These are phyloP conservation scores for Linderniella brevidens DNA, from an alignment of 257 asterid species.

Conservation along the genomic window DNA sequence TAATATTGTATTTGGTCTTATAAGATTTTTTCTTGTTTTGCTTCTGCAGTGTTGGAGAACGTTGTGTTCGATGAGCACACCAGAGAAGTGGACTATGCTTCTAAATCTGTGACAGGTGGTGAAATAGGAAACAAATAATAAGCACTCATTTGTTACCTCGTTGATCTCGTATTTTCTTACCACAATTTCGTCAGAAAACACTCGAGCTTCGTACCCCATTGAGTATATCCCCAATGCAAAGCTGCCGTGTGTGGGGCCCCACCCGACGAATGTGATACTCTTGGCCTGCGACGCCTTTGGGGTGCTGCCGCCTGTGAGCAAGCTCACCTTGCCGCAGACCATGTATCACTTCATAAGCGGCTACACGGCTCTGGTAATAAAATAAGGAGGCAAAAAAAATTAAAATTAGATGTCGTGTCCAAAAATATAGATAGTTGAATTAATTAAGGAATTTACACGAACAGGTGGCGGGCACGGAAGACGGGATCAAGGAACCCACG, in stretches of 20 bases:
- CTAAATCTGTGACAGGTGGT: conserved; percentile 89
- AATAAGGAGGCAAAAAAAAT: not conserved
- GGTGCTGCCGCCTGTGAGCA: conserved; percentile 99
- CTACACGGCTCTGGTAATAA: conserved; percentile 83
- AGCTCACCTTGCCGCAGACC: conserved; percentile 71
- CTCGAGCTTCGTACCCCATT: conserved; percentile 94
- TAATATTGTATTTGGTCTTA: not conserved
- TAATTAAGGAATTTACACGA: not conserved
- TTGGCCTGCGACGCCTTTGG: conserved; percentile 96
- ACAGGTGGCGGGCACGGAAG: conserved; percentile 99
- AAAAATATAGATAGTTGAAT: too few relatives aligned
- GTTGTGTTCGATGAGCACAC: conserved; percentile 88
- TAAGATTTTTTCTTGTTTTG: not conserved
- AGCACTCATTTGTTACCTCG: not conserved
- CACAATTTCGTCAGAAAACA: conserved; percentile 43
- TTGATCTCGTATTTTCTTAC: not conserved
- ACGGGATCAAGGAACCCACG: conserved; percentile 92
- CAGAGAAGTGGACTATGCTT: conserved; percentile 76
- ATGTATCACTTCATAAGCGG: conserved; percentile 99
- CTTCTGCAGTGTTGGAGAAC: conserved; percentile 63
- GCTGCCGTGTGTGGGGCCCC: conserved; percentile 84
- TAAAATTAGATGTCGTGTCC: too few relatives aligned
- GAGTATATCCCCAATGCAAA: conserved; percentile 93
- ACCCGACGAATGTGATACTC: conserved; percentile 85
- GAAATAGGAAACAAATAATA: not conserved